Percentiles rank a stretch among this genome's conserved stretches.
Conservation (phyloP, 2,329 filamentous ascomycete species). For the Raffaelea albimanens region DNA sequence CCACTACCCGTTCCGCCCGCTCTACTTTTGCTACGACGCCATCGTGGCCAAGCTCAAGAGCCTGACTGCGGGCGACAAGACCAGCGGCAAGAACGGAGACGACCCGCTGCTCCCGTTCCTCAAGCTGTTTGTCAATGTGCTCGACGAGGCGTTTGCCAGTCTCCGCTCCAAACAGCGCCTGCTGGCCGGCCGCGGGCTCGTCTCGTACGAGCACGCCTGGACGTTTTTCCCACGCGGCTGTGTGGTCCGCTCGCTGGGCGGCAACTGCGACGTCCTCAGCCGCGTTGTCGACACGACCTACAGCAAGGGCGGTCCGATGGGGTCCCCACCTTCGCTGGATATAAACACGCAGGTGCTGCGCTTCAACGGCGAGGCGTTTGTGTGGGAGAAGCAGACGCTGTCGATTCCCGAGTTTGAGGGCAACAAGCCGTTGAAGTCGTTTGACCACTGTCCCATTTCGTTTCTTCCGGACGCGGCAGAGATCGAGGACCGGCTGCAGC, state of each 20-base stretch:
- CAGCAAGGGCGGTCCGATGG: constrained; percentile 5
- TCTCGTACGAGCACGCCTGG: constrained; percentile 33
- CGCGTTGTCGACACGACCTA: constrained; percentile 27
- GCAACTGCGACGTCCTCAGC: constrained; percentile 31
- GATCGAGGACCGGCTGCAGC: constrained; percentile 20
- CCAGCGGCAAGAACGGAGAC: constrained; percentile 4
- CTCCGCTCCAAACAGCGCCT: constrained; percentile 24
- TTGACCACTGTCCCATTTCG: constrained; percentile 27
- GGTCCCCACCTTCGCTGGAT: constrained; percentile 10
- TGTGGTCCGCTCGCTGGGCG: constrained; percentile 26
- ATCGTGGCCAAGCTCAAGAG: constrained; percentile 23
- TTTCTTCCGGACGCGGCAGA: constrained; percentile 21
- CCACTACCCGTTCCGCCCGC: constrained; percentile 27
- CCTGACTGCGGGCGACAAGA: constrained; percentile 9
- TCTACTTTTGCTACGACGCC: constrained; percentile 36
- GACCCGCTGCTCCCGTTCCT: constrained; percentile 26
- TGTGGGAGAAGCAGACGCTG: constrained; percentile 27
- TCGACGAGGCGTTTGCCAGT: constrained; percentile 34
- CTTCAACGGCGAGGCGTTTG: constrained; percentile 30
- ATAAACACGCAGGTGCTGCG: constrained; percentile 24
- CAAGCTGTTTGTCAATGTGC: constrained; percentile 27
- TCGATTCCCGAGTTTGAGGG: constrained; percentile 24
- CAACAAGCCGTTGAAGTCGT: constrained; percentile 29
- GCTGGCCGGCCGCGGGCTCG: constrained; percentile 26
- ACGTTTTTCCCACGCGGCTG: constrained; percentile 31